These are phyloP conservation scores for Medicago lupulina DNA, from an alignment of 306 rosid genomes.

Conservation along the genomic window DNA sequence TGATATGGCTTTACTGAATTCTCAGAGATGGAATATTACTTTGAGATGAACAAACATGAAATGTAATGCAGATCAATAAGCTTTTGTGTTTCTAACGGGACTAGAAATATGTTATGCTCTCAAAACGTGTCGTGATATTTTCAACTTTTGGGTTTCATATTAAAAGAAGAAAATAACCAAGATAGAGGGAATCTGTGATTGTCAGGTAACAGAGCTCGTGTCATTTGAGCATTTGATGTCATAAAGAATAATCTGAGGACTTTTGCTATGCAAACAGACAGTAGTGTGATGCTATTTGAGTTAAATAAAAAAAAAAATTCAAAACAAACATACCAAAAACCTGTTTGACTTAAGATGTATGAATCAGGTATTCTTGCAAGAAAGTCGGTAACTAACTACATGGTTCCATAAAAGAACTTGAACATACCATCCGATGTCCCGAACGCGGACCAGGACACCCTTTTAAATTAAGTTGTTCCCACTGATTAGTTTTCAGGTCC, in stretches of 20 bases:
- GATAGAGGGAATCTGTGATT: too few species aligned
- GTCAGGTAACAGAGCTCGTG: too few species aligned
- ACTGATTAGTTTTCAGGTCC: slow-evolving; percentile 94
- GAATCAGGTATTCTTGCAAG: slow-evolving; percentile 12
- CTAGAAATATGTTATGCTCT: too few species aligned
- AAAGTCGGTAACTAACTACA: neutral
- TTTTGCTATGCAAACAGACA: too few species aligned
- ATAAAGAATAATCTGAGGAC: too few species aligned
- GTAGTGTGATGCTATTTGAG: neutral
- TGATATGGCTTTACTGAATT: neutral
- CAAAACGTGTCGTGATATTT: too few species aligned
- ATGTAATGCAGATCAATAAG: neutral
- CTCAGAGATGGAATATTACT: slow-evolving; percentile 2
- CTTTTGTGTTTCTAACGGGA: too few species aligned
- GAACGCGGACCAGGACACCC: slow-evolving; percentile 97
- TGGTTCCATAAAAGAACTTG: slow-evolving; percentile 34
- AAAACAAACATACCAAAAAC: slow-evolving; percentile 25
- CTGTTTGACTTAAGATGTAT: slow-evolving; percentile 16
- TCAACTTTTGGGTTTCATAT: too few species aligned
- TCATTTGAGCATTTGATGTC: too few species aligned
- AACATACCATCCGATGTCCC: slow-evolving; percentile 95
- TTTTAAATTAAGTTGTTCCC: slow-evolving; percentile 93
- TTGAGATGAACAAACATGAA: slow-evolving; percentile 30
- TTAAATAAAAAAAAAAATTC: slow-evolving; percentile 1
- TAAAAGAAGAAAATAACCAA: too few species aligned